phyloP scores from a whole-genome alignment of 306 rosid species.

The Prunus armeniaca region DNA sequence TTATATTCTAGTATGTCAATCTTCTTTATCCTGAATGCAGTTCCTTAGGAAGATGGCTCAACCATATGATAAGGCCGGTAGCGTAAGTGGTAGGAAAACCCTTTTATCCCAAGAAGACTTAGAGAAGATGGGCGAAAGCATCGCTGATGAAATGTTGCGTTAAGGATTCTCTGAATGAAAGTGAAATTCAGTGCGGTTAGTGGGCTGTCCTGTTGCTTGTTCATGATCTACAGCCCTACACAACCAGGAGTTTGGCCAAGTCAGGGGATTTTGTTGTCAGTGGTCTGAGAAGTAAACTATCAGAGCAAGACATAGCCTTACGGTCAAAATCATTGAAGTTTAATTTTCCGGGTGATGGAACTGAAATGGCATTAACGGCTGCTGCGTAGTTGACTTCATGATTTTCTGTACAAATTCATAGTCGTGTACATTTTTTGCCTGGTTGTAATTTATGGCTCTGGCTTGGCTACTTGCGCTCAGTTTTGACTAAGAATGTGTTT shows the following conservation, averaged over 20 bases:
- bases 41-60: slow-evolving; percentile 95
- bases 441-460: not conserved
- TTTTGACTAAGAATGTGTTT: not conserved
- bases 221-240: not conserved
- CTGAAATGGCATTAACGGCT: not conserved
- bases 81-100: slow-evolving; percentile 64
- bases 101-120: slow-evolving; percentile 75
- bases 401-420: not conserved
- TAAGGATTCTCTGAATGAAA: slow-evolving; percentile 18
- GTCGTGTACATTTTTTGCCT: not conserved
- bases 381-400: not conserved
- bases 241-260: not conserved
- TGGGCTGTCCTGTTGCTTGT: not conserved
- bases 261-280: not conserved
- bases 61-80: slow-evolving; percentile 84
- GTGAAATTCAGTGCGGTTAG: not conserved
- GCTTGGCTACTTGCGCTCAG: not conserved
- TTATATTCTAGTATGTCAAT: not conserved
- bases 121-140: slow-evolving; percentile 62
- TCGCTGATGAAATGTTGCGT: slow-evolving; percentile 46
- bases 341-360: not conserved
- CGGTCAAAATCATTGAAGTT: not conserved
- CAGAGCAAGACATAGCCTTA: not conserved
- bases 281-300: not conserved
- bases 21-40: slow-evolving; percentile 42